phyloP scores from a whole-genome alignment of 345 rosid species.

The Arabis alpina region DNA sequence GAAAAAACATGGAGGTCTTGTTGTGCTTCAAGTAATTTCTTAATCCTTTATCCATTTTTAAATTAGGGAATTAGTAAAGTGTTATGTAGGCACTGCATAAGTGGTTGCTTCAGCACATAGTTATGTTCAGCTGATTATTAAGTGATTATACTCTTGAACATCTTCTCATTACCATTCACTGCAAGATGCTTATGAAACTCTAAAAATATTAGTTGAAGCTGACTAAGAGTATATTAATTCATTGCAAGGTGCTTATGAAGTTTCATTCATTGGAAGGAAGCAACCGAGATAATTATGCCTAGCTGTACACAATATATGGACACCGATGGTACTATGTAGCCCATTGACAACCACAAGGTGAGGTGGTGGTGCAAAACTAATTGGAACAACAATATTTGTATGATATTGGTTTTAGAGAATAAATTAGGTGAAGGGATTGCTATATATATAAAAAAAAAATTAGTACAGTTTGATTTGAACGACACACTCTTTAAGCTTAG shows the following conservation, averaged over 20 bases:
- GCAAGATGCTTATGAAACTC: not conserved
- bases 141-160: conserved; percentile 11
- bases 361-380: too few species aligned
- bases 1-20: conserved; percentile 98
- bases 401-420: too few species aligned
- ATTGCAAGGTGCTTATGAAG: conserved; percentile 69
- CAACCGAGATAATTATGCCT: conserved; percentile 68
- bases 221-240: conserved; percentile 2
- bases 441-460: too few species aligned
- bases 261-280: conserved; percentile 96
- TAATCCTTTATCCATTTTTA: conserved; percentile 23
- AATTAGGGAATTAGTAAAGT: not conserved
- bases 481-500: too few species aligned
- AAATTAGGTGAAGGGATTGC: too few species aligned
- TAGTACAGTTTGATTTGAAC: too few species aligned
- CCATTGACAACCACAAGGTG: too few species aligned
- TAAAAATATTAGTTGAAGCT: conserved; percentile 14
- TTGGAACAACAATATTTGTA: too few species aligned
- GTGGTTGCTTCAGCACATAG: not conserved
- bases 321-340: too few species aligned
- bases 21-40: conserved; percentile 60
- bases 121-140: conserved; percentile 5
- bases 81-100: not conserved
- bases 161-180: conserved; percentile 8
- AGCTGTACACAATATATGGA: too few species aligned